These are phyloP conservation scores for Urochloa ruziziensis DNA, from an alignment of 176 grass and related monocot genomes.

Conservation along the genomic window DNA sequence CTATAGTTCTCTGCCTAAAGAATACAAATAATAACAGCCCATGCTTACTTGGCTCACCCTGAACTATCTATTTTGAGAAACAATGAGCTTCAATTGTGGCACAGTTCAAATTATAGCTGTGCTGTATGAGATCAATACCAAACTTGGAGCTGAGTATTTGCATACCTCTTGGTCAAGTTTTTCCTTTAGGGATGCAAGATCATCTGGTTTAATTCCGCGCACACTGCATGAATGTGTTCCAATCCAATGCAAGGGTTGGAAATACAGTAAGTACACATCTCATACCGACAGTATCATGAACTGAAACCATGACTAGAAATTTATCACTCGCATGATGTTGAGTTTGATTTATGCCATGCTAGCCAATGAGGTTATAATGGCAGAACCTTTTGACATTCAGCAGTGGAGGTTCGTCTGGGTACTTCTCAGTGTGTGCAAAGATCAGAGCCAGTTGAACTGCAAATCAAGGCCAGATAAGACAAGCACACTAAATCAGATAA, in stretches of 20 bases:
- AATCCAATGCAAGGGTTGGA: conserved; percentile 25
- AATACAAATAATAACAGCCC: not conserved
- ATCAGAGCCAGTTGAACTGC: conserved; percentile 95
- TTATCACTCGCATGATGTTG: not conserved
- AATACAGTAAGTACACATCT: conserved; percentile 18
- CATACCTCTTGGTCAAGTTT: conserved; percentile 89
- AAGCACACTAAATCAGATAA: not conserved
- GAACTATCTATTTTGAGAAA: conserved; percentile 26
- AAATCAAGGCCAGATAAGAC: conserved; percentile 20
- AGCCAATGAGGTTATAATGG: conserved; percentile 1
- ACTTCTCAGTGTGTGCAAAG: conserved; percentile 96
- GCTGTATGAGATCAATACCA: not conserved
- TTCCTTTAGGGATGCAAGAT: conserved; percentile 71
- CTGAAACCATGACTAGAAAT: not conserved
- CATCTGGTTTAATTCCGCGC: conserved; percentile 82
- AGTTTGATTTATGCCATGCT: conserved; percentile 18
- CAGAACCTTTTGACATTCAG: conserved; percentile 83
- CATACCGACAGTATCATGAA: conserved; percentile 24
- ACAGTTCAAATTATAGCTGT: not conserved
- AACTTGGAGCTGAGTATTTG: conserved; percentile 7
- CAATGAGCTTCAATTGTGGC: not conserved
- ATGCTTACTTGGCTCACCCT: not conserved
- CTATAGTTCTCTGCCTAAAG: not conserved
- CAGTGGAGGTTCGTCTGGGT: conserved; percentile 91
- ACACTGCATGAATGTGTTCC: conserved; percentile 48